Percentiles rank a stretch among this genome's conserved stretches.
phyloP scores from a whole-genome alignment of 2,329 filamentous ascomycete species.

The Aspergillus luchuensis region DNA sequence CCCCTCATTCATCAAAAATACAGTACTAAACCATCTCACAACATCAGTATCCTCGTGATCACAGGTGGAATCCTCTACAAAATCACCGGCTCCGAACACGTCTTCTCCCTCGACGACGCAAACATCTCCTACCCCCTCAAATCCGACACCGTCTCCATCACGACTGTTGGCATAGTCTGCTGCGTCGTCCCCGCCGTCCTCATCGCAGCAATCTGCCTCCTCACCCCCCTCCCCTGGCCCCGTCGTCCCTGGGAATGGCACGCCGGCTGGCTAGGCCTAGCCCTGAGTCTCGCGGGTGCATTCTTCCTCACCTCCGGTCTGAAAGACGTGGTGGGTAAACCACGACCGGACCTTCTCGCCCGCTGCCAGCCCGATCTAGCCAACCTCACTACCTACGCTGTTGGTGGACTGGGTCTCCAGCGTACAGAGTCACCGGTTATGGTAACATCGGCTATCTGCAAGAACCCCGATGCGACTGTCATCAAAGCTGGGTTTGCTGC shows the following conservation, averaged over 20 bases:
- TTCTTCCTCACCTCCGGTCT: conserved; percentile 8
- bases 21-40: too few species aligned
- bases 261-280: neutral
- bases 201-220: conserved; percentile 1
- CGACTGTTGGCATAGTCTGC: neutral
- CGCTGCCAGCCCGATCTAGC: conserved; percentile 1
- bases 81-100: conserved; percentile 1
- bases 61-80: neutral
- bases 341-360: conserved; percentile 5
- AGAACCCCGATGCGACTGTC: neutral
- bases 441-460: neutral
- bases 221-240: neutral
- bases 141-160: neutral
- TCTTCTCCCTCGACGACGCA: conserved; percentile 2
- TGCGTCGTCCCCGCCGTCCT: conserved; percentile 10
- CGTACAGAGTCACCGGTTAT: neutral
- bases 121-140: conserved; percentile 2
- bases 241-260: conserved; percentile 4
- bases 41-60: neutral
- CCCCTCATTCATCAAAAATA: too few species aligned
- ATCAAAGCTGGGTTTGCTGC: neutral
- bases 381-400: neutral
- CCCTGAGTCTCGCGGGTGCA: conserved; percentile 1
- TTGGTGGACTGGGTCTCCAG: neutral
- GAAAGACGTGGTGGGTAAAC: conserved; percentile 5